These are phyloP conservation scores for Trifolium pratense DNA, from an alignment of 306 rosid species.

Conservation along the genomic window DNA sequence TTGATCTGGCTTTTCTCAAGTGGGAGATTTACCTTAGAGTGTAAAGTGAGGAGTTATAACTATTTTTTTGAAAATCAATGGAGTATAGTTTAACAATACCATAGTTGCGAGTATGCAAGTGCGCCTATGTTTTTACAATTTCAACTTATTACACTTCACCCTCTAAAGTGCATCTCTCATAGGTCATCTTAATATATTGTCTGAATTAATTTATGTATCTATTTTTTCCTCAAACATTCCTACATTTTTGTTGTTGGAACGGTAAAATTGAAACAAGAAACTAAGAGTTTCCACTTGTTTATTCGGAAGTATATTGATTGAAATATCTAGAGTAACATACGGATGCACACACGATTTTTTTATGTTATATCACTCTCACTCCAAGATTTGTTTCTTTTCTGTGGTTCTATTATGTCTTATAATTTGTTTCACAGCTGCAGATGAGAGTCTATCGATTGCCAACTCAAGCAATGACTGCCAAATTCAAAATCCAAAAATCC, in stretches of 20 bases:
- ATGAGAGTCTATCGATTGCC: constrained; percentile 35
- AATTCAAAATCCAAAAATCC: constrained; percentile 42
- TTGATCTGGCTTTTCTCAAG: not conserved
- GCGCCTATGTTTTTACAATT: not conserved
- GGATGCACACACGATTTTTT: not conserved
- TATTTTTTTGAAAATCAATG: not conserved
- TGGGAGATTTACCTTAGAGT: not conserved
- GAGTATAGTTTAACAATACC: not conserved
- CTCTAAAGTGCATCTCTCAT: not conserved
- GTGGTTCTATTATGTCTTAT: constrained; percentile 19
- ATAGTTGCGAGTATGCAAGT: not conserved
- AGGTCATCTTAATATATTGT: too few species aligned
- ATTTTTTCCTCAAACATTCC: too few species aligned
- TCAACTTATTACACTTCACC: not conserved
- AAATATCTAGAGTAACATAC: too few species aligned
- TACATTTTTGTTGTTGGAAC: too few species aligned
- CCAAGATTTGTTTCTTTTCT: constrained; percentile 27
- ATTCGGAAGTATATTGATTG: not conserved
- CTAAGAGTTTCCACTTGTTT: too few species aligned
- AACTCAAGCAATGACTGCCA: constrained; percentile 44
- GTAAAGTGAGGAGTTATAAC: not conserved
- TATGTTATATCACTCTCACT: not conserved
- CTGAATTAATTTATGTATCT: too few species aligned
- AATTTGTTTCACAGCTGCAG: constrained; percentile 48
- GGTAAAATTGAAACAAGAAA: too few species aligned